Evolutionary conservation across 176 grass and related monocot species (phyloP).

Genomic region (Avena eriantha): DNA sequence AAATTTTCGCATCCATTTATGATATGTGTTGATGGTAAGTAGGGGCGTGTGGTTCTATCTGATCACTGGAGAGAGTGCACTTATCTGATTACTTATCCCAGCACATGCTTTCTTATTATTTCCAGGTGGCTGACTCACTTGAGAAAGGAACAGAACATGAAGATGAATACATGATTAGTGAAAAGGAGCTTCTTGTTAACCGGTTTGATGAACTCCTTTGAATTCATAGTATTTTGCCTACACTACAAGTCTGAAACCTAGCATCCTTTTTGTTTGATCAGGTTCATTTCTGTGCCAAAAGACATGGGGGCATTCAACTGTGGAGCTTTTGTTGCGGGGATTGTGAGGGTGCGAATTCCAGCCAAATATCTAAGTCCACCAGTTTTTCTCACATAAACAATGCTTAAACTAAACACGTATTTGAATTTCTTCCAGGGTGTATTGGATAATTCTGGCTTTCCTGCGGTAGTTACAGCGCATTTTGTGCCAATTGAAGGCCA

Average conservation of each 20-base stretch:
- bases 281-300: constrained; percentile 97
- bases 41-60: neutral
- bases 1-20: neutral
- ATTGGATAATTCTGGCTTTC: constrained; percentile 86
- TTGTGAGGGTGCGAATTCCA: constrained; percentile 71
- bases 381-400: constrained; percentile 24
- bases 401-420: constrained; percentile 7
- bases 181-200: constrained; percentile 98
- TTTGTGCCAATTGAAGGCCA: constrained; percentile 92
- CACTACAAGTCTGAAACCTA: neutral
- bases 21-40: constrained; percentile 15
- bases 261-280: constrained; percentile 46
- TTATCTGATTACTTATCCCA: constrained; percentile 32
- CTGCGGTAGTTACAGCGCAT: constrained; percentile 88
- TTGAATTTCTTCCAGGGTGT: constrained; percentile 63
- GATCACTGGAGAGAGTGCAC: neutral
- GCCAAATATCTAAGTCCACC: constrained; percentile 1
- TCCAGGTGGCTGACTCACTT: constrained; percentile 93
- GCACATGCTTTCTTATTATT: constrained; percentile 43
- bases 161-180: constrained; percentile 99
- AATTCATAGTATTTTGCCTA: constrained; percentile 18
- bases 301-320: constrained; percentile 99
- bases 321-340: constrained; percentile 96
- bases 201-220: constrained; percentile 52
- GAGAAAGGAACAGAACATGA: constrained; percentile 99